Conservation (phyloP, 2,329 filamentous ascomycete species). For the Colletotrichum endophyticum region DNA sequence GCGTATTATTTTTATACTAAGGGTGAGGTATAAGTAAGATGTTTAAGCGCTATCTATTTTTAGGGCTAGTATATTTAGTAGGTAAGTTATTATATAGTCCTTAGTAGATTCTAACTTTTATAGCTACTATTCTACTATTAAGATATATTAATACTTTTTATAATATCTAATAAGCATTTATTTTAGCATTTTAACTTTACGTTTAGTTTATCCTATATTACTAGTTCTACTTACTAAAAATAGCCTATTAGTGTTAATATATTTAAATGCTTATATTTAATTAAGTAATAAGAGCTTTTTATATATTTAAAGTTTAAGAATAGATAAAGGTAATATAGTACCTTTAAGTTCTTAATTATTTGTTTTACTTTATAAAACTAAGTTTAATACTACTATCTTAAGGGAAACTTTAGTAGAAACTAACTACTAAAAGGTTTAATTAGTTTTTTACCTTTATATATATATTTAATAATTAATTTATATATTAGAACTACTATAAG, state of each 20-base stretch:
- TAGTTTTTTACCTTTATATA: neutral
- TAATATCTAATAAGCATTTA: constrained; percentile 31
- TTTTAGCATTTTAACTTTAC: constrained; percentile 46
- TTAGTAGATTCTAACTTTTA: too few relatives aligned
- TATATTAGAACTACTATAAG: neutral
- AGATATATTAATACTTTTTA: too few relatives aligned
- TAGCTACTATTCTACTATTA: too few relatives aligned
- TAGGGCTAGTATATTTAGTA: constrained; percentile 30
- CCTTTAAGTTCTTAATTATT: constrained; percentile 16
- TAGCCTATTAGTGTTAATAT: constrained; percentile 41
- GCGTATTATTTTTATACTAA: neutral
- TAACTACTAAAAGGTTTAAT: constrained; percentile 28
- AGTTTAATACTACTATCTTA: too few relatives aligned
- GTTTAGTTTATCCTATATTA: constrained; percentile 38
- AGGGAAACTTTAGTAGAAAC: too few relatives aligned
- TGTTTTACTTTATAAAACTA: too few relatives aligned
- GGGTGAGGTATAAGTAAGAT: neutral
- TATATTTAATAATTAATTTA: neutral
- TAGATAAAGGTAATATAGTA: constrained; percentile 41
- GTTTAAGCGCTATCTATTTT: neutral
- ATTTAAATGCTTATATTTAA: constrained; percentile 43
- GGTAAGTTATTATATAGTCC: too few relatives aligned
- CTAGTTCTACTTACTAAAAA: constrained; percentile 47
- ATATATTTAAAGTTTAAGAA: constrained; percentile 47
- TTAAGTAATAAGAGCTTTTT: constrained; percentile 41